Evolutionary conservation across 306 rosid genomes (phyloP).

Genomic region (Vigna trinervia): DNA sequence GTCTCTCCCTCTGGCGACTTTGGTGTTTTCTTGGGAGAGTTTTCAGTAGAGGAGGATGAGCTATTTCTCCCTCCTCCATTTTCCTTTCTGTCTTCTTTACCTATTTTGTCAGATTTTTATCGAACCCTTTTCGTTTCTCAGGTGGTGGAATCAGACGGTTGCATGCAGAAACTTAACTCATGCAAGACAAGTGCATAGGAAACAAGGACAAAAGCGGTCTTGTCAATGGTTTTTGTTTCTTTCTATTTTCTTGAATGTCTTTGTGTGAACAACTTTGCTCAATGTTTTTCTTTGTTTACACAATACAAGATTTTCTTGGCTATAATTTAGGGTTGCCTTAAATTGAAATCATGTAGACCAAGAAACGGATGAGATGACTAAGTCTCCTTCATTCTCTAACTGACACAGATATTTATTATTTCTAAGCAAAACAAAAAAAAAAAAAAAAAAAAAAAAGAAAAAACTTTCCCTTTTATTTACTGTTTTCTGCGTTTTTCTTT

Average conservation of each 20-base stretch:
- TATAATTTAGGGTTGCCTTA: slow-evolving; percentile 59
- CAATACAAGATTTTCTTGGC: slow-evolving; percentile 42
- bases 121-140: slow-evolving; percentile 5
- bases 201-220: slow-evolving; percentile 21
- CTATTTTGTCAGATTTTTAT: slow-evolving; percentile 52
- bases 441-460: background rate
- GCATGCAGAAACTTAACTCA: slow-evolving; percentile 19
- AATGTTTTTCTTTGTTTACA: slow-evolving; percentile 14
- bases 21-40: background rate
- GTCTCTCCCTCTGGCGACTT: background rate
- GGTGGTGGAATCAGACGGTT: background rate
- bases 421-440: background rate
- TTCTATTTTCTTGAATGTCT: background rate
- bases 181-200: background rate
- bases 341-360: slow-evolving; percentile 38
- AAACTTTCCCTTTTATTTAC: slow-evolving; percentile 15
- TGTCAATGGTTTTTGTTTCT: slow-evolving; percentile 1
- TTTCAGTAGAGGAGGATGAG: slow-evolving; percentile 53
- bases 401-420: slow-evolving; percentile 2
- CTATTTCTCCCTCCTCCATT: slow-evolving; percentile 48
- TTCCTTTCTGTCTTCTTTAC: slow-evolving; percentile 31
- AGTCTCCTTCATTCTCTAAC: slow-evolving; percentile 46
- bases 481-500: slow-evolving; percentile 17
- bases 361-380: slow-evolving; percentile 38
- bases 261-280: background rate